phyloP scores from a whole-genome alignment of 1,139 yeast genomes.

The Geotrichum restrictum region DNA sequence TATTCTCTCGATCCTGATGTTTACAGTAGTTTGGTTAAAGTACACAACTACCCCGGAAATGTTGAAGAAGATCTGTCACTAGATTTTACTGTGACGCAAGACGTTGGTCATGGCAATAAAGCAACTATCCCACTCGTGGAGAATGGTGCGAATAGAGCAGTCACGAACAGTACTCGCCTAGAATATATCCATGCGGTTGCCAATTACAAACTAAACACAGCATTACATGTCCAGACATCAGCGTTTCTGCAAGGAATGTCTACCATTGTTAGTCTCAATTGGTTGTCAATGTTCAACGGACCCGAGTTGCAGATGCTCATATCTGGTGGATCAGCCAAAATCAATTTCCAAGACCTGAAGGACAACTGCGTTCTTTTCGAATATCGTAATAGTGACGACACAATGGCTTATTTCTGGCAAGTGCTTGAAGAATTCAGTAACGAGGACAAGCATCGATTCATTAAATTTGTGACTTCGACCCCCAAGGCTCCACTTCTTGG shows the following conservation, averaged over 20 bases:
- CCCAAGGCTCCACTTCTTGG: constrained; percentile 90
- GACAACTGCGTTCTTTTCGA: constrained; percentile 66
- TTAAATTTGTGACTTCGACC: constrained; percentile 87
- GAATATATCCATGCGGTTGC: constrained; percentile 77
- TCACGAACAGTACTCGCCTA: constrained; percentile 58
- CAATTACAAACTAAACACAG: constrained; percentile 68
- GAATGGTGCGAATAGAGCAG: constrained; percentile 54
- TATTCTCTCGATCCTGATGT: constrained; percentile 65
- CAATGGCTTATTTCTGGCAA: constrained; percentile 65
- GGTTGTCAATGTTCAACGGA: constrained; percentile 84
- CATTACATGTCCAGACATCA: constrained; percentile 55
- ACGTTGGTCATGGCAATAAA: constrained; percentile 39
- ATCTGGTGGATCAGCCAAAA: constrained; percentile 71
- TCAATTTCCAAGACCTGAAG: constrained; percentile 67
- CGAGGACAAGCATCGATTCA: constrained; percentile 57
- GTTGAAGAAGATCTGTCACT: constrained; percentile 61
- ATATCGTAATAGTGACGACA: constrained; percentile 50
- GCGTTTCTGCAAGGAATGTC: constrained; percentile 70
- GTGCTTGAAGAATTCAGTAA: constrained; percentile 63
- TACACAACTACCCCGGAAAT: constrained; percentile 52
- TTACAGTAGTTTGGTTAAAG: constrained; percentile 59
- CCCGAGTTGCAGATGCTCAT: constrained; percentile 77
- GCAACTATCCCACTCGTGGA: constrained; percentile 57
- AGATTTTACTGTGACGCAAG: constrained; percentile 58
- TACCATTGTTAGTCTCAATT: constrained; percentile 61